Evolutionary conservation across 345 rosid genomes (phyloP), one percentile per base, ranked within the genome.

Genomic region (Citrus reticulata): DNA sequence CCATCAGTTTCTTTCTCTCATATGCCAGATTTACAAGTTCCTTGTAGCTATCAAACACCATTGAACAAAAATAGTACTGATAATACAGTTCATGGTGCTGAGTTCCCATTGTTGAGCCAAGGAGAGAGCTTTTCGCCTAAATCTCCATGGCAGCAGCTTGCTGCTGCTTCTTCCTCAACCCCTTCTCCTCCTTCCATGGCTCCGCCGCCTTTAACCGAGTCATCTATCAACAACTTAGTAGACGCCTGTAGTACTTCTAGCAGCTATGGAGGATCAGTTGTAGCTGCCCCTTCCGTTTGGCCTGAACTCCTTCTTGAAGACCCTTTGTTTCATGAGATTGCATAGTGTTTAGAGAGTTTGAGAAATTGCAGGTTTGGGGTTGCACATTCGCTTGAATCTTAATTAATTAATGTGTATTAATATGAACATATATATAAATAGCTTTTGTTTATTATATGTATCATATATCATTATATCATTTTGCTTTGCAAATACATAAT

Each of bases 271-370:
- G 88, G 77, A n/a, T 85, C 81, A 46, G 80, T 46, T 46, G 51
- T 46, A 46, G 51, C 17, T 46, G 51, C 78, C 71, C 32, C 84
- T 68, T 76, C 89, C 13, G 64, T 63, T 54, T 87, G 92, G 92
- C 83, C 87, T 2, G 87, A 85, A 35, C 74, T 87, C 7, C 70
- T 87, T 71, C 87, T 90, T n/a, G 90, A 90, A 42, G 88, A 90
- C 51, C 85, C 88, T 75, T 78, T 89, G 30, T 90, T 87, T 79
- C 78, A 82, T 74, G 89, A 86, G 73, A 83, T 84, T 82, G 74
- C 85, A 58, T 85, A 83, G 78, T 80, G 24, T 40, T 17, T 42
- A 14, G 40, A 24, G 74, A 73, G 75, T 59, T 22, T n/a, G 46
- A 20, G 22, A 54, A 40, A 37, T 29, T 40, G 58, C 63, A 73